Evolutionary conservation across 2,329 filamentous ascomycete genomes (phyloP).

Genomic region (Sphaerulina populicola): DNA sequence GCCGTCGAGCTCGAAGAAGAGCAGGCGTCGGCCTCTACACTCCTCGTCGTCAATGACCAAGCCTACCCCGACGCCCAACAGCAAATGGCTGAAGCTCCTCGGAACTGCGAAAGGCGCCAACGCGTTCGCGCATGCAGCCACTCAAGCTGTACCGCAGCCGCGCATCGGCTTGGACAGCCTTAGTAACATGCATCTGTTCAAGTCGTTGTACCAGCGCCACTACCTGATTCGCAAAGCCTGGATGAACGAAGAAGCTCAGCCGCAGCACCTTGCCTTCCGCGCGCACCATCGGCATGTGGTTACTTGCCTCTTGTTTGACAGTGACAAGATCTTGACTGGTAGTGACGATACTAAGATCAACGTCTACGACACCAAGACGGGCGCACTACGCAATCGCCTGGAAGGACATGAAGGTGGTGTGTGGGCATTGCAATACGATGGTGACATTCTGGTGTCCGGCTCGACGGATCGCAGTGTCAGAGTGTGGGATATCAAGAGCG

Average conservation of each 20-base stretch:
- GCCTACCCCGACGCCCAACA: constrained; percentile 35
- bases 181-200: constrained; percentile 82
- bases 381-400: constrained; percentile 70
- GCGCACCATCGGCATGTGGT: constrained; percentile 95
- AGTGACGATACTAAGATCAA: constrained; percentile 97
- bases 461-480: constrained; percentile 95
- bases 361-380: constrained; percentile 94
- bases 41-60: constrained; percentile 33
- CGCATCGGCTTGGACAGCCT: constrained; percentile 69
- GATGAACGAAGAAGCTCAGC: constrained; percentile 75
- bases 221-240: constrained; percentile 84
- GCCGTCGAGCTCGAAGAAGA: constrained; percentile 39
- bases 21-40: constrained; percentile 39
- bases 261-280: constrained; percentile 88
- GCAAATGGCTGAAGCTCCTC: constrained; percentile 40
- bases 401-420: constrained; percentile 94
- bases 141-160: constrained; percentile 70
- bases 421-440: constrained; percentile 94
- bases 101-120: constrained; percentile 68
- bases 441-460: constrained; percentile 88
- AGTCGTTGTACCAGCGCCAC: constrained; percentile 89
- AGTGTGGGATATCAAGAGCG: constrained; percentile 97
- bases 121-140: constrained; percentile 78
- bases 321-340: constrained; percentile 94
- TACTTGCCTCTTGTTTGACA: constrained; percentile 94